Evolutionary conservation across 1,284 basidiomycete species (phyloP).

Genomic region (Anthracocystis setariae): DNA sequence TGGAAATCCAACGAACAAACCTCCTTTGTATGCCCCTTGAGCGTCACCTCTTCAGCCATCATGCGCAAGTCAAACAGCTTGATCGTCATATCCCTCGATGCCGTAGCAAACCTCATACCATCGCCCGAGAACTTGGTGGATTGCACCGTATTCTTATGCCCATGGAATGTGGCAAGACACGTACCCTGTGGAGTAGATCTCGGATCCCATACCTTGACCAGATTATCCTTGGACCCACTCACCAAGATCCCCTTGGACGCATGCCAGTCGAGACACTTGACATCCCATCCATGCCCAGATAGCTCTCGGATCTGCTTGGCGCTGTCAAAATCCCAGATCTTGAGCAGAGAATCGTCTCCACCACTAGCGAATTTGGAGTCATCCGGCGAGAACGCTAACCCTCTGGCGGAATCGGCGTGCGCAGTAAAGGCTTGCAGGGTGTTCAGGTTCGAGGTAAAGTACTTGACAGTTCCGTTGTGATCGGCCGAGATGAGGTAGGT

Average conservation of each 20-base stretch:
- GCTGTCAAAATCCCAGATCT: slow-evolving; percentile 94
- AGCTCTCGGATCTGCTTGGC: slow-evolving; percentile 75
- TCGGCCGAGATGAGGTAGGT: slow-evolving; percentile 90
- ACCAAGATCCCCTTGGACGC: slow-evolving; percentile 92
- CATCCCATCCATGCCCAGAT: slow-evolving; percentile 97
- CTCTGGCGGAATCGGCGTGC: slow-evolving; percentile 79
- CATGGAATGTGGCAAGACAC: slow-evolving; percentile 72
- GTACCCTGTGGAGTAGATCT: slow-evolving; percentile 53
- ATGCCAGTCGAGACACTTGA: slow-evolving; percentile 98
- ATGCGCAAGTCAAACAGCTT: slow-evolving; percentile 97
- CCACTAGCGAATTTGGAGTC: slow-evolving; percentile 91
- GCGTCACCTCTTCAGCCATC: slow-evolving; percentile 90
- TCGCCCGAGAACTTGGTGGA: slow-evolving; percentile 86
- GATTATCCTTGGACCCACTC: slow-evolving; percentile 94
- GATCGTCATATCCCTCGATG: slow-evolving; percentile 90
- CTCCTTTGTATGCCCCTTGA: slow-evolving; percentile 96
- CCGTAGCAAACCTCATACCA: slow-evolving; percentile 91
- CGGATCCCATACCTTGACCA: slow-evolving; percentile 99
- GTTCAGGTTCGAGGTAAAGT: slow-evolving; percentile 99
- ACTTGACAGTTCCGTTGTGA: slow-evolving; percentile 93
- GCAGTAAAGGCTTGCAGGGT: slow-evolving; percentile 93
- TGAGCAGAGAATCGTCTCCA: slow-evolving; percentile 91
- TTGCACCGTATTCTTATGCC: slow-evolving; percentile 97
- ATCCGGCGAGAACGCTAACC: slow-evolving; percentile 88
- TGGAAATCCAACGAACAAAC: slow-evolving; percentile 97